Conservation (phyloP, 805 yeast species). For the Suhomyces sp. region DNA sequence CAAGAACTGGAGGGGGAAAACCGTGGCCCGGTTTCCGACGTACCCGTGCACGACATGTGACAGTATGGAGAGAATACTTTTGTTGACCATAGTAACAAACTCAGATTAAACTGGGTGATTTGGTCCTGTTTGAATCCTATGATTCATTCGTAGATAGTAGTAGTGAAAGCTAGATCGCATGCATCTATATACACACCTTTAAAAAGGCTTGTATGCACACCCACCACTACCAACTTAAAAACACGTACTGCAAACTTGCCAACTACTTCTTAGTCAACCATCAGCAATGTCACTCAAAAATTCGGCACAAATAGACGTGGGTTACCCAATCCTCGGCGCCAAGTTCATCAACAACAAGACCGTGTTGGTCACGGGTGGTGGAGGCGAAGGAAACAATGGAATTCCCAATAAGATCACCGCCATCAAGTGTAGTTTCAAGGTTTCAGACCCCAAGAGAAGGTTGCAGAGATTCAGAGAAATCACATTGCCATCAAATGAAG, state of each 20-base stretch:
- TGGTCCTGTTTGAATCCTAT: too few species aligned
- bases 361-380: slow-evolving; percentile 85
- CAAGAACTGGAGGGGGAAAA: slow-evolving; percentile 79
- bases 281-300: slow-evolving; percentile 32
- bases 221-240: background rate
- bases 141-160: too few species aligned
- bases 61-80: slow-evolving; percentile 43
- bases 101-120: too few species aligned
- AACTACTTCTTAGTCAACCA: background rate
- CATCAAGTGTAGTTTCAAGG: slow-evolving; percentile 54
- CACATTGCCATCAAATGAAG: slow-evolving; percentile 62
- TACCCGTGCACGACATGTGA: slow-evolving; percentile 96
- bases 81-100: background rate
- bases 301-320: slow-evolving; percentile 42
- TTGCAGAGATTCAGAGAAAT: slow-evolving; percentile 65
- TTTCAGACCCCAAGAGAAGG: slow-evolving; percentile 37
- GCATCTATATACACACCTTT: too few species aligned
- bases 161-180: too few species aligned
- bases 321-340: slow-evolving; percentile 82
- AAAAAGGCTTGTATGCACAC: too few species aligned
- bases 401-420: slow-evolving; percentile 81
- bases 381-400: slow-evolving; percentile 91
- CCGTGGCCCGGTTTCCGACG: slow-evolving; percentile 90
- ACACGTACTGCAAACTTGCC: slow-evolving; percentile 3
- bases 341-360: slow-evolving; percentile 61